phyloP scores from a whole-genome alignment of 352 stramenopile species.

The Phytophthora citrophthora region DNA sequence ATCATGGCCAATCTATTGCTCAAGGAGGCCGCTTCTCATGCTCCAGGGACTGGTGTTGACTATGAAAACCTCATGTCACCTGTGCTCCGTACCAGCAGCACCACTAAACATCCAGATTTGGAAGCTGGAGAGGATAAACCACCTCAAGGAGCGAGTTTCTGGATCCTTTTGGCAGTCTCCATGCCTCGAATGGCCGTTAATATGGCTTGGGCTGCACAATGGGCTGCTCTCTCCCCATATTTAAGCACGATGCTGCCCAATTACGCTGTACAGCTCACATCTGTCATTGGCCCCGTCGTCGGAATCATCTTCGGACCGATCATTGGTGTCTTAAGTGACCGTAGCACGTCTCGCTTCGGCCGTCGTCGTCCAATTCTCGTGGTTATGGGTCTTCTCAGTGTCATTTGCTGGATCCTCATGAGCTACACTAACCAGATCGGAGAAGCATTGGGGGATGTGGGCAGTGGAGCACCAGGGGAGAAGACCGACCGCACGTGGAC shows the following conservation, averaged over 20 bases:
- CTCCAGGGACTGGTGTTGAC: conserved; percentile 2
- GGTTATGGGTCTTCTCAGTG: conserved; percentile 30
- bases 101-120: conserved; percentile 21
- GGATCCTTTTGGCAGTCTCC: conserved; percentile 47
- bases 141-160: conserved; percentile 30
- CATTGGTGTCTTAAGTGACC: conserved; percentile 46
- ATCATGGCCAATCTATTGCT: conserved; percentile 21
- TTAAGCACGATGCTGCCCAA: conserved; percentile 49
- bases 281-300: conserved; percentile 47
- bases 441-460: conserved; percentile 21
- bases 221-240: conserved; percentile 52
- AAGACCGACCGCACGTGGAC: conserved; percentile 38
- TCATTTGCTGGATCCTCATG: conserved; percentile 47
- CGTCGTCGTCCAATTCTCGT: conserved; percentile 48
- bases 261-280: conserved; percentile 52
- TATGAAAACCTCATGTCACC: conserved; percentile 32
- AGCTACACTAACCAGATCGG: conserved; percentile 43
- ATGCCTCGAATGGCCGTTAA: conserved; percentile 56
- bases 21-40: conserved; percentile 11
- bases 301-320: conserved; percentile 54
- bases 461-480: conserved; percentile 22
- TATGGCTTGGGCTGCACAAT: conserved; percentile 62
- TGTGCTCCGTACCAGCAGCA: conserved; percentile 15
- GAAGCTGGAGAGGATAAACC: conserved; percentile 8
- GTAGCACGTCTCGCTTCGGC: conserved; percentile 41